Base-by-base conservation (phyloP, 345 rosid species). In the Aquilaria yunnanensis region DNA sequence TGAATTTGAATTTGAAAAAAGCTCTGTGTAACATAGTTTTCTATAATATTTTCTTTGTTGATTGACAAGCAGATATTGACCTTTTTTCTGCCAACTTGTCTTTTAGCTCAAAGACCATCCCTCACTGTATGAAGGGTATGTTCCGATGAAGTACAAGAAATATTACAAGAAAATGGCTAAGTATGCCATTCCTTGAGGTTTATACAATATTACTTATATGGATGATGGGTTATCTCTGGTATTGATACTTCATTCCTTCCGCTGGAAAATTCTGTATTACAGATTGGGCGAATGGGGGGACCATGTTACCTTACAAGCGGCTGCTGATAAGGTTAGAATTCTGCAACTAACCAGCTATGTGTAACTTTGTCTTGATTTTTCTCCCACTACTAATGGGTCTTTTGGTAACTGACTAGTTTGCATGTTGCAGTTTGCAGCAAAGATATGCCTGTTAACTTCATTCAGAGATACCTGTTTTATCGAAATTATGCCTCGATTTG, bases 201-300 rank as follows among this genome's bases (percentile, higher is more conserved):
- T 9, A 41, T 16, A 2, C 55, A 11, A 1, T 10, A 47, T 56
- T 54, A 14, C 57, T 51, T 53, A 34, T 23, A 47, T 54, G 32
- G 47, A 54, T 56, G 5, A 12, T 71, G 62, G 23, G 33, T 67
- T 62, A 23, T 11, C 60, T 14, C 14, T 65, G 23, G 41, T 10
- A 9, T 7, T 33, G 10, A 59, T 10, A 14, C 49, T 48, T 48
- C 6, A 43, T 13, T 12, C 47, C 66, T 55, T 57, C 14, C 50
- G 34, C 29, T 62, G 55, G 56, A 54, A 60, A 49, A 41, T 3
- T 34, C 53, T 59, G 66, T 14, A 62, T 78, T 77, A 74, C 80
- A 89, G 98, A 74, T 63, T 75, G 72, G 98, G 96, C 62, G 97
- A 93, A 72, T 93, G 96, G 97, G 98, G 96, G 32, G 98, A 93